These are phyloP conservation scores for Sarocladiaceae sp. DNA, from an alignment of 2,329 filamentous ascomycete species.

Conservation along the genomic window DNA sequence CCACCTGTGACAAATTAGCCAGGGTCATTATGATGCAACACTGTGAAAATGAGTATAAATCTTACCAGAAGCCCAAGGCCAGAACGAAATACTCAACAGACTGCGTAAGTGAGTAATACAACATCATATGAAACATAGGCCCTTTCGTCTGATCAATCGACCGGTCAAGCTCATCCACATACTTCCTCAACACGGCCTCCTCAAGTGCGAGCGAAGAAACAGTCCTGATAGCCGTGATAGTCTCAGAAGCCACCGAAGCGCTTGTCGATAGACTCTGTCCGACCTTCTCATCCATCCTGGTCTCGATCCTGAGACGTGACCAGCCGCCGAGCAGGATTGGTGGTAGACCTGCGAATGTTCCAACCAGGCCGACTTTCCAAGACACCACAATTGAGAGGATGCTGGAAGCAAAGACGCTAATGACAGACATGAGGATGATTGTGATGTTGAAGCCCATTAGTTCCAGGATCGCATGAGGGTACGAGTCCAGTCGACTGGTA, in stretches of 20 bases:
- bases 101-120: slow-evolving; percentile 19
- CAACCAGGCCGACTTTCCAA: slow-evolving; percentile 45
- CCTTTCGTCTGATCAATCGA: slow-evolving; percentile 15
- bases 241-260: slow-evolving; percentile 38
- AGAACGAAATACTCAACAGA: slow-evolving; percentile 22
- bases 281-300: slow-evolving; percentile 31
- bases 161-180: slow-evolving; percentile 24
- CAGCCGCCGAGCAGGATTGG: slow-evolving; percentile 31
- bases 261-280: slow-evolving; percentile 29
- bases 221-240: slow-evolving; percentile 33
- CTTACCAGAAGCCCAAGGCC: slow-evolving; percentile 25
- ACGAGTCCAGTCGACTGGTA: slow-evolving; percentile 28
- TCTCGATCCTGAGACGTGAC: slow-evolving; percentile 34
- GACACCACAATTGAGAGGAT: slow-evolving; percentile 38
- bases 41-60: too few relatives aligned
- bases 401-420: slow-evolving; percentile 32
- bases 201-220: slow-evolving; percentile 38
- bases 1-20: too few relatives aligned
- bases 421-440: slow-evolving; percentile 30
- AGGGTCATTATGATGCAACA: too few relatives aligned
- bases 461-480: slow-evolving; percentile 35
- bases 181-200: slow-evolving; percentile 26
- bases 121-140: slow-evolving; percentile 17
- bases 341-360: slow-evolving; percentile 37
- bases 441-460: slow-evolving; percentile 38